Conservation (phyloP, 2,329 filamentous ascomycete species). For the Exophiala lecanii-corni region DNA sequence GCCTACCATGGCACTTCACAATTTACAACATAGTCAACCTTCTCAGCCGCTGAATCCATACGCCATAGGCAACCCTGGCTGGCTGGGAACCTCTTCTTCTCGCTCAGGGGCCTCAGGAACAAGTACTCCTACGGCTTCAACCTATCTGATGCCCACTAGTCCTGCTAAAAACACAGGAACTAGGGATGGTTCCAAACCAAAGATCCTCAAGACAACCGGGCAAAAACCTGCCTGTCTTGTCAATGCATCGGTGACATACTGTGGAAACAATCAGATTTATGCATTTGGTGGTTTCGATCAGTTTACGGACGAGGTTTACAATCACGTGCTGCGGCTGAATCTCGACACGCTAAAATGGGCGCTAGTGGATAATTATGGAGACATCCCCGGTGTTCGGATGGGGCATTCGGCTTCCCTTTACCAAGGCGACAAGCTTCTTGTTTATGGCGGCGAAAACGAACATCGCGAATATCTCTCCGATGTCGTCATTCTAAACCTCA, state of each 20-base stretch:
- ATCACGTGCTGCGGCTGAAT: conserved; percentile 88
- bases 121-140: conserved; percentile 35
- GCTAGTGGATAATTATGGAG: conserved; percentile 87
- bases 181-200: conserved; percentile 62
- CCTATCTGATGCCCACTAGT: conserved; percentile 87
- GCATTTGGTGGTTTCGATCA: conserved; percentile 98
- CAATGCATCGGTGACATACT: conserved; percentile 98
- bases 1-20: conserved; percentile 21
- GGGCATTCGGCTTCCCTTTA: conserved; percentile 93
- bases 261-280: conserved; percentile 94
- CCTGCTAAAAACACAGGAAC: conserved; percentile 63
- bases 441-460: conserved; percentile 97
- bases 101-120: conserved; percentile 16
- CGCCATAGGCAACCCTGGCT: not conserved
- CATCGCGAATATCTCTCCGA: conserved; percentile 93
- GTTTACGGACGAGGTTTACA: conserved; percentile 98
- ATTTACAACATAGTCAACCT: conserved; percentile 10
- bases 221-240: conserved; percentile 89
- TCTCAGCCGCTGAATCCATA: conserved; percentile 2
- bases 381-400: conserved; percentile 36
- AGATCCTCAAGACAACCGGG: conserved; percentile 71
- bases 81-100: conserved; percentile 4
- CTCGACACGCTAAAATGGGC: conserved; percentile 87
- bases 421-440: conserved; percentile 88
- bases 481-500: conserved; percentile 91